Evolutionary conservation across 495 filamentous ascomycete species (phyloP), one percentile per base, ranked within the genome.

Genomic region (Neurospora tetraspora): DNA sequence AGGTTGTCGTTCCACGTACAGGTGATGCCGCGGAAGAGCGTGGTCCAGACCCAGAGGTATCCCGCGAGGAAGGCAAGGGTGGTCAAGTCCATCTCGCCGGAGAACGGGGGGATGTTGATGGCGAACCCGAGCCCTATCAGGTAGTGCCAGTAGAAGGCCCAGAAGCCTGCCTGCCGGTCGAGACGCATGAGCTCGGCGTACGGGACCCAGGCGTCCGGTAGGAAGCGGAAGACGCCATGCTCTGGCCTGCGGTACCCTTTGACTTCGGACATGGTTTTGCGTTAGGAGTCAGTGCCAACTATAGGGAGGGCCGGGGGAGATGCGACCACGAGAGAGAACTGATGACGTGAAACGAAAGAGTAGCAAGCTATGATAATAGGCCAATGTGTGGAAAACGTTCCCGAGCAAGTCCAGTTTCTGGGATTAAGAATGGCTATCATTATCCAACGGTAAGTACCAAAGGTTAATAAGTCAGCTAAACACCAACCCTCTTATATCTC

Each of bases 171-270:
- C 18, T 76, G 83, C 38, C 74, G 74, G 37, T 84, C 78, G 37
- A 85, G 73, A 18, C 84, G 84, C 80, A 82, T 83, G 9, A 86
- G 77, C 72, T 85, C 72, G 12, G 74, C 78, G 70, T 85, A 86
- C 1, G 84, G 84, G 45, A 81, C 71, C 78, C 76, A 79, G 73
- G 78, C 71, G 12, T 53, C 18, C 1, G 80, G 80, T 3, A 82
- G 34, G 38, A 39, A 39, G 38, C 8, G 38, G 38, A 39, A 39
- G 39, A 70, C 10, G 69, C 69, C 69, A 70, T 70, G 69, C 69
- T 70, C 69, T 70, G 69, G 69, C 69, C 69, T 70, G 69, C 69
- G 69, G 69, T 70, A 39, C 8, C 38, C 38, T 39, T 39, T 39
- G 38, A 39, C 38, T 39, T 69, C n/a, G 65, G 65, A 69, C 65